Percentiles rank a stretch among this genome's conserved stretches.
Conservation (phyloP, 2,329 filamentous ascomycete genomes). For the Paramyrothecium sp. region DNA sequence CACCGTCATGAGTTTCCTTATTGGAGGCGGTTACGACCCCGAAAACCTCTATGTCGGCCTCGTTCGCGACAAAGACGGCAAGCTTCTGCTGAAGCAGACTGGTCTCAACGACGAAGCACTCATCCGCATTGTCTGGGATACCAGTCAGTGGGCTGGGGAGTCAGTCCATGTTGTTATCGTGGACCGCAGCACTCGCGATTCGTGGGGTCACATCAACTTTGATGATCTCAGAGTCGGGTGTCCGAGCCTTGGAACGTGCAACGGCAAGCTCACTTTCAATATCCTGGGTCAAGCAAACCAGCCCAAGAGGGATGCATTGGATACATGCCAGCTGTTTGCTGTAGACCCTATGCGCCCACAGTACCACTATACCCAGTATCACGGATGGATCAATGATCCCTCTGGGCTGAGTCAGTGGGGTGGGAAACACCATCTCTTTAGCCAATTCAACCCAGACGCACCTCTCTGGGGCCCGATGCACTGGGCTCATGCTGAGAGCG, state of each 20-base stretch:
- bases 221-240: conserved; percentile 27
- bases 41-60: conserved; percentile 25
- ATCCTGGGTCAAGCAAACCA: conserved; percentile 26
- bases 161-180: conserved; percentile 17
- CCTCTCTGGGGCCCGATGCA: conserved; percentile 23
- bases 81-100: conserved; percentile 24
- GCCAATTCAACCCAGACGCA: conserved; percentile 19
- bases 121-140: conserved; percentile 27
- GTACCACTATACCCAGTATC: conserved; percentile 23
- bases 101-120: conserved; percentile 26
- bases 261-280: conserved; percentile 20
- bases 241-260: conserved; percentile 19
- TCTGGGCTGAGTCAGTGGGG: conserved; percentile 18
- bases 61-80: conserved; percentile 19
- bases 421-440: conserved; percentile 23
- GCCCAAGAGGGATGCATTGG: conserved; percentile 8
- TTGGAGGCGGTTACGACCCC: conserved; percentile 27
- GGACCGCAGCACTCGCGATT: conserved; percentile 17
- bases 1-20: conserved; percentile 25
- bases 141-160: conserved; percentile 23
- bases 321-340: conserved; percentile 18
- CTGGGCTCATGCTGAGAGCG: conserved; percentile 20
- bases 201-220: conserved; percentile 27
- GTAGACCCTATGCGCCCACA: conserved; percentile 21
- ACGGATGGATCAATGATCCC: conserved; percentile 26